phyloP scores from a whole-genome alignment of 2,329 filamentous ascomycete genomes.

The Nannizzia gypsea region DNA sequence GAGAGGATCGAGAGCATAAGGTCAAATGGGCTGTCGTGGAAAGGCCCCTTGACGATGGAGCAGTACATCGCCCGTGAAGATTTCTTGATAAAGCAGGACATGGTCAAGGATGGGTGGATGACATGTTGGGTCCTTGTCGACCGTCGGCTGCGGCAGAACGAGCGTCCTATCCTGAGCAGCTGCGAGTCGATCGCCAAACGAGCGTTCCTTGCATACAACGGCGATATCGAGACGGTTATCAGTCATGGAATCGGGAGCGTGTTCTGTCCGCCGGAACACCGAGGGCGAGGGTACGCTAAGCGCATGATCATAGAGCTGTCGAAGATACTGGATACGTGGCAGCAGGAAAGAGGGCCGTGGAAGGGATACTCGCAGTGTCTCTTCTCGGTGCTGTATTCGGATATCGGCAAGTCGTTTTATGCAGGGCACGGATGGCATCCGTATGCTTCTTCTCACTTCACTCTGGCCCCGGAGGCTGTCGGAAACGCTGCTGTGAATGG shows the following conservation, averaged over 20 bases:
- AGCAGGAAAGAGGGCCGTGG: conserved; percentile 32
- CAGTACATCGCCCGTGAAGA: conserved; percentile 49
- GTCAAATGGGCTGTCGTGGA: conserved; percentile 47
- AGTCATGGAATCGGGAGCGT: conserved; percentile 70
- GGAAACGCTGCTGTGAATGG: not conserved
- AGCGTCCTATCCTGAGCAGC: conserved; percentile 42
- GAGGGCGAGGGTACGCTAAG: conserved; percentile 64
- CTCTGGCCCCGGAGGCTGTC: conserved; percentile 35
- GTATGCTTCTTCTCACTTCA: conserved; percentile 61
- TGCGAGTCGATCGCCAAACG: conserved; percentile 44
- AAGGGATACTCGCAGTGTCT: conserved; percentile 27
- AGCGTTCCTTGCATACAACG: conserved; percentile 36
- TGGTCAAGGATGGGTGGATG: conserved; percentile 45
- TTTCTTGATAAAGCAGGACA: conserved; percentile 38
- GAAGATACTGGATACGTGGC: conserved; percentile 41
- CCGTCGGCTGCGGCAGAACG: conserved; percentile 25
- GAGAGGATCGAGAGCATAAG: conserved; percentile 43
- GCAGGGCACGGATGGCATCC: conserved; percentile 63
- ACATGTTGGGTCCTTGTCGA: conserved; percentile 51
- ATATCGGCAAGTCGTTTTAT: conserved; percentile 78
- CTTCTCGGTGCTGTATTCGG: conserved; percentile 75
- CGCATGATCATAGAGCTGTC: conserved; percentile 62
- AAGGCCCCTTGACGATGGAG: conserved; percentile 42
- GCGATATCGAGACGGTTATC: conserved; percentile 43
- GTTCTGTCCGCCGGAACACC: conserved; percentile 56